Conservation (phyloP, 169 alveolate genomes). For the Hepatocystis sp. region DNA sequence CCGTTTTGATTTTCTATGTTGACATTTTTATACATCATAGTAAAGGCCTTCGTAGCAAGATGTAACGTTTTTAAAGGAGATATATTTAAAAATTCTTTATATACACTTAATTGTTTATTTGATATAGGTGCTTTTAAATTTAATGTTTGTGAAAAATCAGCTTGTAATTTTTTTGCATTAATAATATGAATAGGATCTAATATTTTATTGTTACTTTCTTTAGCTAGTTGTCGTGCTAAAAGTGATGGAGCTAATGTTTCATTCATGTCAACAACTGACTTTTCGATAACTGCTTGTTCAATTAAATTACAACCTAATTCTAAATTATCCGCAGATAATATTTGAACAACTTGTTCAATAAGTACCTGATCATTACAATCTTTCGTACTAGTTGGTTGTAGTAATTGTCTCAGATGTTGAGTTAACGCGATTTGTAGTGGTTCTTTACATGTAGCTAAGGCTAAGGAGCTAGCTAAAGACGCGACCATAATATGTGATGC, state of each 20-base stretch:
- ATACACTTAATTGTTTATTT: constrained; percentile 75
- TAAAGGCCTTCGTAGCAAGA: constrained; percentile 64
- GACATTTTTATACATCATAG: constrained; percentile 32
- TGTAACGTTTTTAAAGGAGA: constrained; percentile 77
- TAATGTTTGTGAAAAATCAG: constrained; percentile 39
- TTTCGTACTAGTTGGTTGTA: constrained; percentile 86
- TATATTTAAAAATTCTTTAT: constrained; percentile 79
- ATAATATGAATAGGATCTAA: constrained; percentile 23
- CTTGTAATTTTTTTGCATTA: constrained; percentile 37
- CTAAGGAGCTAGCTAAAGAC: constrained; percentile 95
- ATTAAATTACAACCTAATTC: constrained; percentile 96
- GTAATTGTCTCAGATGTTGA: constrained; percentile 91
- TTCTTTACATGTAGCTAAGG: constrained; percentile 97
- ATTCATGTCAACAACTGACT: constrained; percentile 87
- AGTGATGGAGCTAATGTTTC: constrained; percentile 71
- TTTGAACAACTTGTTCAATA: constrained; percentile 92
- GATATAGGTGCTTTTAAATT: constrained; percentile 61
- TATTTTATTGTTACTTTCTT: constrained; percentile 10
- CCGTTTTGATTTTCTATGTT: not conserved
- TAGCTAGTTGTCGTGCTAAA: constrained; percentile 55
- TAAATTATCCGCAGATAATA: constrained; percentile 93
- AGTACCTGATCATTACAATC: constrained; percentile 90
- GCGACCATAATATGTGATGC: constrained; percentile 95
- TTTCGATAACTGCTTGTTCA: constrained; percentile 95
- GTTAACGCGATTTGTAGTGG: constrained; percentile 93